Evolutionary conservation across 208 protist genomes (phyloP), one percentile per base, ranked within the genome.

Genomic region (Leishmania amazonensis): DNA sequence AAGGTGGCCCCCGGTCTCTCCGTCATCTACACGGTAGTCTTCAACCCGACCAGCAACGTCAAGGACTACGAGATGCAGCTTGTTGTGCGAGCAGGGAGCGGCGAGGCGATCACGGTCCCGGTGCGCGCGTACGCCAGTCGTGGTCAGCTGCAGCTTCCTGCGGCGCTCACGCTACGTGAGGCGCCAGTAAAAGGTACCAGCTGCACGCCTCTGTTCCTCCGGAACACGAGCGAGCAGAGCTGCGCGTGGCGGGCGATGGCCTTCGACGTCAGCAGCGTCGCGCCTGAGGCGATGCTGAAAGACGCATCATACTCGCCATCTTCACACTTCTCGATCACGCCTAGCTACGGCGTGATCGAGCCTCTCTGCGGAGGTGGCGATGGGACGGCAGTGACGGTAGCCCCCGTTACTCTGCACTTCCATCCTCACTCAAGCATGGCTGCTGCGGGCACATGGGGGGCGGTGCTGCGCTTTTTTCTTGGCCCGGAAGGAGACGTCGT

Each of bases 1-100:
- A 97, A 97, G 83, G 93, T 98, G 17, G 95, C 96, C 2, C 88
- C 97, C 0, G 98, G 98, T 21, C 95, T 99, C 45, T 90, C 96
- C 21, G 88, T 99, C 9, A 81, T 74, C 11, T 98, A 95, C 84
- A 94, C 85, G 24, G 84, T 99, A n/a, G 49, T 84, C 28, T 99
- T 99, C 83, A 93, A 75, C 17, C 92, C 96, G 0, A 91, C 95
- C 15, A 93, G 95, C 75, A 72, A 53, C 67, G 83, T 76, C 6
- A 77, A 72, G 0, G 95, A 99, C 86, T 99, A 98, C 90, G 76
- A 60, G 54, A 91, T 85, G 42, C 92, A 98, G 47, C 85, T 99
- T 15, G 71, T 92, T 35, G 93, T 96, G 64, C 85, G 91, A 58
- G 97, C 96, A 0, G 96, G 99, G 57, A 81, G 87, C 64, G 97